phyloP scores from a whole-genome alignment of 2,329 filamentous ascomycete genomes.

The Bipolaris victoriae region DNA sequence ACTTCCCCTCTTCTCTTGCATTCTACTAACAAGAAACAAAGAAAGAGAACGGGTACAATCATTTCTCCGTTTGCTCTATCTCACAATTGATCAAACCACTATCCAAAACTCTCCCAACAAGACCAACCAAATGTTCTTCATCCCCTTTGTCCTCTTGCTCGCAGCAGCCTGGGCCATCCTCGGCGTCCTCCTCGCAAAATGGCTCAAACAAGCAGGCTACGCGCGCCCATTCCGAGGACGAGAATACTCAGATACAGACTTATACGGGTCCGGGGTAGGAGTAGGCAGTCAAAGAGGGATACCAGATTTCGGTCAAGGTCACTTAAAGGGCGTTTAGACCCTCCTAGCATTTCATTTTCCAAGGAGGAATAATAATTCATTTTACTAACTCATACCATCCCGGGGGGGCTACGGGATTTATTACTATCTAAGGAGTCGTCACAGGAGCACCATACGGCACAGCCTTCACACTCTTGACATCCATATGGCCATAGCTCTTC shows the following conservation, averaged over 20 bases:
- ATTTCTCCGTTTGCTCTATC: background rate
- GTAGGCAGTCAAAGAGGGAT: slow-evolving; percentile 9
- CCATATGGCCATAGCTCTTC: slow-evolving; percentile 55
- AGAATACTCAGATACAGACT: slow-evolving; percentile 9
- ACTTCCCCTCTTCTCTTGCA: too few species aligned
- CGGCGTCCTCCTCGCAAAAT: slow-evolving; percentile 25
- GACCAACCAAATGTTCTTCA: slow-evolving; percentile 11
- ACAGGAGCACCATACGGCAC: slow-evolving; percentile 45
- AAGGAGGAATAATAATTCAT: too few species aligned
- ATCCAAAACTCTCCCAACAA: too few species aligned
- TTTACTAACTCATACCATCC: too few species aligned
- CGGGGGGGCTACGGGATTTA: background rate
- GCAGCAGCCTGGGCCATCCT: slow-evolving; percentile 25
- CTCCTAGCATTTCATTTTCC: too few species aligned
- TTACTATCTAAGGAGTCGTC: background rate
- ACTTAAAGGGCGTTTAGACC: too few species aligned
- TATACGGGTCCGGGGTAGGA: slow-evolving; percentile 18
- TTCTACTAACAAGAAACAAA: background rate
- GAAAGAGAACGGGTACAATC: background rate
- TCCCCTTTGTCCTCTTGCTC: slow-evolving; percentile 25
- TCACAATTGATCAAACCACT: too few species aligned
- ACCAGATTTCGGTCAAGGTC: too few species aligned
- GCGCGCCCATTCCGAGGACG: slow-evolving; percentile 20
- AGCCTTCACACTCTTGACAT: slow-evolving; percentile 47
- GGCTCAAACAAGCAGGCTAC: slow-evolving; percentile 27